Evolutionary conservation across 202 grass and related monocot genomes (phyloP).

Genomic region (Setaria viridis): DNA sequence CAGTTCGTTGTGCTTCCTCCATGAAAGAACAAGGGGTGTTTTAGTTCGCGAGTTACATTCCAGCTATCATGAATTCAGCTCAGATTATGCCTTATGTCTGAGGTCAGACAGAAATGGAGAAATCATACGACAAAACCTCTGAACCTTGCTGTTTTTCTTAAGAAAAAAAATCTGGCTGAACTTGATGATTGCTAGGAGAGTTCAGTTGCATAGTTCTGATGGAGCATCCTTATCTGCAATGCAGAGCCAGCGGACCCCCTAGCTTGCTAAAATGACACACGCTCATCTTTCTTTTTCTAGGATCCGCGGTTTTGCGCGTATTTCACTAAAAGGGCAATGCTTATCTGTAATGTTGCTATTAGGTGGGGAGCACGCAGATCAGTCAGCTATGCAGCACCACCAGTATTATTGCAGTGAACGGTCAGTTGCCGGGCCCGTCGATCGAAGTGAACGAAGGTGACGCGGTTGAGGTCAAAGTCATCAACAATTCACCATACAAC

Average conservation of each 20-base stretch:
- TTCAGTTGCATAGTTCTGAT: neutral
- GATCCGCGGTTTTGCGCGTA: neutral
- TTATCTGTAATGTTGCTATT: slow-evolving; percentile 36
- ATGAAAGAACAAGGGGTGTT: neutral
- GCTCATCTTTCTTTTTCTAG: slow-evolving; percentile 14
- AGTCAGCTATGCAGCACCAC: slow-evolving; percentile 64
- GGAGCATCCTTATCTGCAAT: slow-evolving; percentile 23
- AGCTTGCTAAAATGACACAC: slow-evolving; percentile 12
- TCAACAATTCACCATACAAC: slow-evolving; percentile 77
- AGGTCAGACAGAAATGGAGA: neutral
- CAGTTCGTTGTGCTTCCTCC: neutral
- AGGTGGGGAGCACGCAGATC: slow-evolving; percentile 69
- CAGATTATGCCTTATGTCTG: neutral
- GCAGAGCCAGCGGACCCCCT: neutral
- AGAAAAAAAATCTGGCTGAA: neutral
- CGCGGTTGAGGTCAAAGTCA: slow-evolving; percentile 61
- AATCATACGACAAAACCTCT: neutral
- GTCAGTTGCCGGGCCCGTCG: slow-evolving; percentile 73
- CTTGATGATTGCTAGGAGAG: neutral
- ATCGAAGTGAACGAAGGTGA: slow-evolving; percentile 81
- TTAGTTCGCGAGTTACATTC: neutral
- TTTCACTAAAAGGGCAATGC: neutral
- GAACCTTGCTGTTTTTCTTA: neutral
- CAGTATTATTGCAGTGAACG: slow-evolving; percentile 76
- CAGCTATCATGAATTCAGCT: slow-evolving; percentile 14